Conservation (phyloP, 176 grass and related monocot genomes). For the Lolium perenne region DNA sequence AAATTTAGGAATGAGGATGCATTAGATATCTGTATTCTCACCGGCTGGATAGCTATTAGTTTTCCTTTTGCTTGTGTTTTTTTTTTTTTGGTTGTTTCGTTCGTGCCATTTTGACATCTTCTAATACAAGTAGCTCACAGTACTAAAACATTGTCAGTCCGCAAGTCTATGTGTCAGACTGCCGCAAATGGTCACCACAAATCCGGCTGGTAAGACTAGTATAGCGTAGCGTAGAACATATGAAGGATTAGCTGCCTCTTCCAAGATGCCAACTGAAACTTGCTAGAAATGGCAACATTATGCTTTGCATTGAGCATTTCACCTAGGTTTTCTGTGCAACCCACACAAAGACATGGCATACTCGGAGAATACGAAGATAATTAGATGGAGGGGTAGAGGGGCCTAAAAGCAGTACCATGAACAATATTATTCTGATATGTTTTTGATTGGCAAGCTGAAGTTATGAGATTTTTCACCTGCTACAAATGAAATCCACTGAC, state of each 20-base stretch:
- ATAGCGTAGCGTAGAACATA: background rate
- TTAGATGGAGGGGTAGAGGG: slow-evolving; percentile 34
- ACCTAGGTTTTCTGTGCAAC: slow-evolving; percentile 57
- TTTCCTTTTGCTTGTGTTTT: background rate
- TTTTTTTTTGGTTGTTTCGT: too few species aligned
- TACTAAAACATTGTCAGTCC: too few species aligned
- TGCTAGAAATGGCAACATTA: slow-evolving; percentile 36
- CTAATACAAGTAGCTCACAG: too few species aligned
- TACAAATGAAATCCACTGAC: background rate
- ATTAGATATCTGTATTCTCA: background rate
- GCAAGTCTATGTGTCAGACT: too few species aligned
- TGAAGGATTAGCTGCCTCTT: slow-evolving; percentile 35
- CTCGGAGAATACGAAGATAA: slow-evolving; percentile 54
- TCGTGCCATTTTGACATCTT: background rate
- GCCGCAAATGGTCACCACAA: too few species aligned
- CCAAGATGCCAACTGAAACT: slow-evolving; percentile 42
- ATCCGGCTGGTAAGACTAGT: background rate
- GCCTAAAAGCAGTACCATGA: slow-evolving; percentile 32
- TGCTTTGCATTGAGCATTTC: slow-evolving; percentile 46
- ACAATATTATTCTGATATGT: slow-evolving; percentile 31
- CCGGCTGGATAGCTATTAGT: background rate
- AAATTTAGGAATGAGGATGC: background rate
- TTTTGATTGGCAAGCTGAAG: slow-evolving; percentile 25
- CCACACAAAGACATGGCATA: slow-evolving; percentile 62
- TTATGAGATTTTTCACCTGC: slow-evolving; percentile 1